phyloP scores from a whole-genome alignment of 768 basidiomycete genomes.

The Amanita thiersii region DNA sequence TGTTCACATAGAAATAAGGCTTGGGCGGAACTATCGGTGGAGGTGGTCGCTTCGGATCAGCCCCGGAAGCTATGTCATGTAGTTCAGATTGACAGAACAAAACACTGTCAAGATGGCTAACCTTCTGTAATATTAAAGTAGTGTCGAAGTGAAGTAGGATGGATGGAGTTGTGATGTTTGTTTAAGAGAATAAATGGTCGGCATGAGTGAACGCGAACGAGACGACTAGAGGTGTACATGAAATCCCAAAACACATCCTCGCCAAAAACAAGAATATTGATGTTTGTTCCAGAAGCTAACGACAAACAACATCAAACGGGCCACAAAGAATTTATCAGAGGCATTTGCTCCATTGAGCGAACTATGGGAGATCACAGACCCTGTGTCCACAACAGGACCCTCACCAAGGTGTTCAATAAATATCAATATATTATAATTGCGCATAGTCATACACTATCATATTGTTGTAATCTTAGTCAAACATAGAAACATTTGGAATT shows the following conservation, averaged over 20 bases:
- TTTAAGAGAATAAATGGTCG: no score
- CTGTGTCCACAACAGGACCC: no score
- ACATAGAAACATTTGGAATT: no score
- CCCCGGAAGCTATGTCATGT: no score
- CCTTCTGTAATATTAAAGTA: no score
- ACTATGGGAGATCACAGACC: not conserved
- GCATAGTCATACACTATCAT: constrained; percentile 1
- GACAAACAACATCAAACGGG: not conserved
- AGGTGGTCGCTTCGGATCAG: not conserved
- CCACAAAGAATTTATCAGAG: not conserved
- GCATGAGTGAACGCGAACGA: not conserved
- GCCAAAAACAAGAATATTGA: not conserved
- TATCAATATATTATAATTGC: constrained; percentile 1
- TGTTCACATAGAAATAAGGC: not conserved
- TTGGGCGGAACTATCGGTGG: not conserved
- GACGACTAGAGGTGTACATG: not conserved
- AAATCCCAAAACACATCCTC: not conserved
- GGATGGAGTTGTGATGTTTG: no score
- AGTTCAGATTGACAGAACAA: no score
- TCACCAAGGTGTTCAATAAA: not conserved
- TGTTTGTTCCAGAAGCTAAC: not conserved
- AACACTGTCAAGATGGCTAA: no score
- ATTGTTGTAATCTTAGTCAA: no score
- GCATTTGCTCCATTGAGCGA: not conserved
- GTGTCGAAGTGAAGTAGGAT: no score